Percentiles rank a stretch among this genome's conserved stretches.
These are phyloP conservation scores for Umbelopsis sp. DNA, from an alignment of 192 early-diverging fungal genomes.

Conservation along the genomic window DNA sequence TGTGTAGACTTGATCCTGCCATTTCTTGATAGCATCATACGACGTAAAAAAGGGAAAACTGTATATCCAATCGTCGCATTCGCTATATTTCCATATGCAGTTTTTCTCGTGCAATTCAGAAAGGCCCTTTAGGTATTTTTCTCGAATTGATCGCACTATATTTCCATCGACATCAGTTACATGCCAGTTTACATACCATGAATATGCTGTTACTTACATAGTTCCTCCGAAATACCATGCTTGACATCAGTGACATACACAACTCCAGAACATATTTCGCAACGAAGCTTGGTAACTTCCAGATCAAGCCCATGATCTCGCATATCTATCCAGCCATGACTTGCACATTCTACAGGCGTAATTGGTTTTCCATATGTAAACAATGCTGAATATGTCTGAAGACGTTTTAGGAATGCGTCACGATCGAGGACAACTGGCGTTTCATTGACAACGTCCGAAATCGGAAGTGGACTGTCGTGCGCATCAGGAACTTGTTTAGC, in stretches of 20 bases:
- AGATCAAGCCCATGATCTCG: not conserved
- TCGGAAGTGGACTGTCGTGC: not conserved
- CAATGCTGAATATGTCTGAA: constrained; percentile 6
- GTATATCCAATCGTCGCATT: constrained; percentile 12
- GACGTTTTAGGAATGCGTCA: not conserved
- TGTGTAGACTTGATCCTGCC: not conserved
- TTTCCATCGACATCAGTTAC: not conserved
- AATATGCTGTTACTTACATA: not conserved
- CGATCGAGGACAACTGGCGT: constrained; percentile 4
- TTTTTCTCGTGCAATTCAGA: constrained; percentile 9
- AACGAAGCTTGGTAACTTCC: constrained; percentile 2
- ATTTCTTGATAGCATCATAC: constrained; percentile 4
- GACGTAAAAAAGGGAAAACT: constrained; percentile 5
- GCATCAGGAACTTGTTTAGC: not conserved
- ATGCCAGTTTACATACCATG: not conserved
- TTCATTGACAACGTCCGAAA: not conserved
- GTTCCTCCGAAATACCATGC: not conserved
- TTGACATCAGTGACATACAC: not conserved
- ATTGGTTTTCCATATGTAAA: constrained; percentile 12
- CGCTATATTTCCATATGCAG: constrained; percentile 15
- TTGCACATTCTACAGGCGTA: constrained; percentile 1
- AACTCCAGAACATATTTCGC: not conserved
- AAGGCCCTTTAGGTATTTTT: constrained; percentile 9
- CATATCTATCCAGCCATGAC: constrained; percentile 4
- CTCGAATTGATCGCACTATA: not conserved